These are phyloP conservation scores for Mycosarcoma maydis DNA, from an alignment of 1,284 basidiomycete species.

Conservation along the genomic window DNA sequence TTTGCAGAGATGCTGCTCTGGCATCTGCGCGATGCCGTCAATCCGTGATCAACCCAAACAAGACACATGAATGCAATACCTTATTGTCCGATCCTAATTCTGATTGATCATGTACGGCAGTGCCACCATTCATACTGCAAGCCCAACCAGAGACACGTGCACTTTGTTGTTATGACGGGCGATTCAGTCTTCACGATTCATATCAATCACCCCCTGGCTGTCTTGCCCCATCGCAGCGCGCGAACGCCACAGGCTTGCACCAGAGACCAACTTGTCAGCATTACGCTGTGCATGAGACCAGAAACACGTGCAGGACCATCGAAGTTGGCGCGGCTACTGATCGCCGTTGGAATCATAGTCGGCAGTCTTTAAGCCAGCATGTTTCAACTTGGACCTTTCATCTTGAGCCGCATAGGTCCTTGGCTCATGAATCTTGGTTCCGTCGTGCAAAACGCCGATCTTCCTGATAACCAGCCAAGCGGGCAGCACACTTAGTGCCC, in stretches of 20 bases:
- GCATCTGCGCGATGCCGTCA: constrained; percentile 34
- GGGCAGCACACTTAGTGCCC: constrained; percentile 45
- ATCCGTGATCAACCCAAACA: background rate
- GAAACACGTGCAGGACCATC: too few relatives aligned
- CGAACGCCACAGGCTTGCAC: too few relatives aligned
- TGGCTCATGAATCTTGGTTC: constrained; percentile 45
- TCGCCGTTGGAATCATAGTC: constrained; percentile 42
- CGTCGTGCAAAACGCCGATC: constrained; percentile 52
- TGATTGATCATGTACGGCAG: too few relatives aligned
- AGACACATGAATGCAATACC: background rate
- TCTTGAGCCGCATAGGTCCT: constrained; percentile 47
- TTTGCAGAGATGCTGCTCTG: constrained; percentile 54
- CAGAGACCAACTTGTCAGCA: too few relatives aligned
- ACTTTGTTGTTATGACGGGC: too few relatives aligned
- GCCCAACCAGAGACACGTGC: too few relatives aligned
- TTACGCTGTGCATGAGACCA: too few relatives aligned
- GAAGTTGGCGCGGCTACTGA: background rate
- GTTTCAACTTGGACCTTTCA: constrained; percentile 38
- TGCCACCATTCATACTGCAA: too few relatives aligned
- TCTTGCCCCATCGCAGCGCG: too few relatives aligned
- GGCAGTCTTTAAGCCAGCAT: constrained; percentile 17
- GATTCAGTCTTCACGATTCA: too few relatives aligned
- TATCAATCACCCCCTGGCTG: too few relatives aligned
- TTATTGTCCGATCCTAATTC: too few relatives aligned
- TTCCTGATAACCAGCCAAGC: constrained; percentile 61